phyloP scores from a whole-genome alignment of 306 rosid genomes.

The Nissolia schottii region DNA sequence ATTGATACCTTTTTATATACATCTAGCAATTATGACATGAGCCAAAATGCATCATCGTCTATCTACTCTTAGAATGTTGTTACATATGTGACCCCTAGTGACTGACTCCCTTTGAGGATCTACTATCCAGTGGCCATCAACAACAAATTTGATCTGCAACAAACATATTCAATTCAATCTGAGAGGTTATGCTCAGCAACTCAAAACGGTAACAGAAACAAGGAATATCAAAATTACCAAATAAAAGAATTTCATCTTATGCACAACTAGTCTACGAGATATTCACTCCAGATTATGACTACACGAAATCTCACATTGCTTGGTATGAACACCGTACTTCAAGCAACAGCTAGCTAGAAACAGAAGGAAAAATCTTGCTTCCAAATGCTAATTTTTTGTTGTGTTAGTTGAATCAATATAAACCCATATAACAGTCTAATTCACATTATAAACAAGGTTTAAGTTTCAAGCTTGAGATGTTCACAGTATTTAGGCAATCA shows the following conservation, averaged over 20 bases:
- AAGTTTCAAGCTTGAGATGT: not conserved
- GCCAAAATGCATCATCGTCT: conserved; percentile 36
- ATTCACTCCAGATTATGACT: not conserved
- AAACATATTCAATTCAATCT: conserved; percentile 14
- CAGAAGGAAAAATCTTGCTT: not conserved
- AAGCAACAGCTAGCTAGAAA: not conserved
- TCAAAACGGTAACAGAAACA: conserved; percentile 3
- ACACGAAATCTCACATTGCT: not conserved
- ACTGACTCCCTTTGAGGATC: conserved; percentile 70
- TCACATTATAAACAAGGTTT: not conserved
- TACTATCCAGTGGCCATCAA: conserved; percentile 79
- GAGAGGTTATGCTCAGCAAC: not conserved
- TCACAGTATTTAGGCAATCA: not conserved
- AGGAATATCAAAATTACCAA: not conserved
- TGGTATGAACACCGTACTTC: not conserved
- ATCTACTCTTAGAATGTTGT: conserved; percentile 77
- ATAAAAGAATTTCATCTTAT: not conserved
- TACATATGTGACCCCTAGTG: conserved; percentile 55
- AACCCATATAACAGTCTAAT: not conserved
- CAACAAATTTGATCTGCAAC: conserved; percentile 79
- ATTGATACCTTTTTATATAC: conserved; percentile 22
- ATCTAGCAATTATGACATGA: conserved; percentile 15
- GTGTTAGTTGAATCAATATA: not conserved
- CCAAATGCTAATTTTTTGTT: not conserved
- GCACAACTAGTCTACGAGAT: not conserved